Evolutionary conservation across 331 rosid genomes (phyloP), one percentile per base, ranked within the genome.

Genomic region (Dryas integrifolia): DNA sequence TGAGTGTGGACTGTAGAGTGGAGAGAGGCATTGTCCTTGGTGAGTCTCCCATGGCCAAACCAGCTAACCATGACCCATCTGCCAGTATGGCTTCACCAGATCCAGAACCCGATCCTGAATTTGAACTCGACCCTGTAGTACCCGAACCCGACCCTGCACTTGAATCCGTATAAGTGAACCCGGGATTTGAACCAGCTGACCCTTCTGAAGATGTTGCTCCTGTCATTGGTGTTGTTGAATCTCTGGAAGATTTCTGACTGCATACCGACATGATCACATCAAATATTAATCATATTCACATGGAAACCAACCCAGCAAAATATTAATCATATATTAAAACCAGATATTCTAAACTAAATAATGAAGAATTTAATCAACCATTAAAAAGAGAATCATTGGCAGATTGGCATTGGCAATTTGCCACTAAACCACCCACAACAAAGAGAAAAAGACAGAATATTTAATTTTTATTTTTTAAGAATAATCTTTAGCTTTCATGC

Each of bases 41-140:
- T 7, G 98, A 82, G 58, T 85, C 91, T 62, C 98, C 98, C 97
- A 94, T 89, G 30, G 98, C 98, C 58, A 94, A 80, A 69, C 98
- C 98, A 78, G 97, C 97, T 75, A 94, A 68, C 87, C 92, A 94
- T 70, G 98, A 85, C 53, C 98, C 92, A 78, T 94, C 98, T n/a
- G 92, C 90, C 6, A 94, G 76, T 84, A 86, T 53, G 35, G 96
- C 65, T 40, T 84, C 95, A 48, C 88, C 95, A 2, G 96, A 78
- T 74, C 82, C 96, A 0, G 90, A 46, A 6, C 77, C 79, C 4
- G 81, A 70, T 0, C 58, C 79, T 0, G 76, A 24, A 0, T 65
- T 80, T 0, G 79, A n/a, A 57, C 49, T 72, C 8, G 80, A 56
- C 66, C 75, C 80, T 51, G 77, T 52, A 40, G 77, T 46, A 11